phyloP scores from a whole-genome alignment of 2,329 filamentous ascomycete genomes.

The Onygenales sp. region DNA sequence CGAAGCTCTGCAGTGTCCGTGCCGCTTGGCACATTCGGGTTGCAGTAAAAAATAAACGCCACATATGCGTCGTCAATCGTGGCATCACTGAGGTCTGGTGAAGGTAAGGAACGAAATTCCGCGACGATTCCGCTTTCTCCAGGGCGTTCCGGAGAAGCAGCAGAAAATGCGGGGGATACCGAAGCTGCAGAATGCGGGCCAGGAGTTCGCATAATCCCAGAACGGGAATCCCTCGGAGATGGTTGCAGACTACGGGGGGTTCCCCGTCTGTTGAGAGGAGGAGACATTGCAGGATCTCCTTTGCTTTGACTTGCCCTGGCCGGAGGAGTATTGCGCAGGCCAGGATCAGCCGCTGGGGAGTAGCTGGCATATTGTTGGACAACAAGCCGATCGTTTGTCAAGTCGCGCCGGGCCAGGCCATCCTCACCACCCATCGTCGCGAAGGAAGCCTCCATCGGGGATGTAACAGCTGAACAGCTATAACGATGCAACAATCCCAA shows the following conservation, averaged over 20 bases:
- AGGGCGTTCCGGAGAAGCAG: conserved; percentile 18
- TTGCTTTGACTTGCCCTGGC: conserved; percentile 23
- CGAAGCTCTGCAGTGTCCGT: conserved; percentile 62
- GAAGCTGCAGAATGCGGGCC: conserved; percentile 25
- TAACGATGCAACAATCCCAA: too few species aligned
- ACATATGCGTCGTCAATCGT: conserved; percentile 77
- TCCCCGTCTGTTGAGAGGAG: background rate
- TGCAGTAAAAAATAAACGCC: conserved; percentile 80
- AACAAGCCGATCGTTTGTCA: background rate
- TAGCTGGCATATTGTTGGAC: conserved; percentile 27
- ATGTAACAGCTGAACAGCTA: too few species aligned
- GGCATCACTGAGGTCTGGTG: conserved; percentile 56
- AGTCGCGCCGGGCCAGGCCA: conserved; percentile 9
- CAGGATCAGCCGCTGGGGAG: conserved; percentile 23
- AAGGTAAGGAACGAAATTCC: conserved; percentile 50
- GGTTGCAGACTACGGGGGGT: conserved; percentile 24
- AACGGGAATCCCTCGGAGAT: conserved; percentile 25
- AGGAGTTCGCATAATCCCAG: conserved; percentile 18
- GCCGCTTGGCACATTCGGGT: conserved; percentile 64
- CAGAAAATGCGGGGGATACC: conserved; percentile 29
- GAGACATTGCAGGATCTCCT: background rate
- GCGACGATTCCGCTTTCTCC: conserved; percentile 16
- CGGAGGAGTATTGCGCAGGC: conserved; percentile 29
- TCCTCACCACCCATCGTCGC: conserved; percentile 20
- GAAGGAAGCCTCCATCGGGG: conserved; percentile 24